Evolutionary conservation across 441 rosid genomes (phyloP), one percentile per base, ranked within the genome.

Genomic region (Biscutella auriculata): DNA sequence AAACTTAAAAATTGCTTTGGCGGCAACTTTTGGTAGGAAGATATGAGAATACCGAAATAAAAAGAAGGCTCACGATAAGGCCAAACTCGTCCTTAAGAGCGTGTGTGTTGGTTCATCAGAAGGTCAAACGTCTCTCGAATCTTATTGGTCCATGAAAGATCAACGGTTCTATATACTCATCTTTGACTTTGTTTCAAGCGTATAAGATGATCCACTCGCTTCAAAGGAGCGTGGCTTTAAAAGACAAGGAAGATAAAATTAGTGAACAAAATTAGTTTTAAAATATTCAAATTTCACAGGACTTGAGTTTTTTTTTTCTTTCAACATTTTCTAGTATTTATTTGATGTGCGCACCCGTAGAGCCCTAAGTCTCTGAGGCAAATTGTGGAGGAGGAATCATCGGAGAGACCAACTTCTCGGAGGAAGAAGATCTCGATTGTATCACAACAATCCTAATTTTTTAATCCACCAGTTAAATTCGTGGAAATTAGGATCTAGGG

Each of bases 21-120:
- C 72, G 73, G 74, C 77, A 72, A 77, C 25, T 62, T 56, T 69
- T 63, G 66, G 50, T 34, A 48, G 33, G 35, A 54, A 48, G 58
- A 58, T 57, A 51, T 56, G 19, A 55, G 27, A 33, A 28, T 55
- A 11, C 4, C 29, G 21, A 44, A 21, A 9, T 10, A 34, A 58
- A 25, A 21, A 4, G 10, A 14, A 32, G 32, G 33, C 26, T 27
- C 27, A 10, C n/a, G 15, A 35, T 1, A 5, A 26, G 21, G 45
- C 54, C 64, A 46, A 5, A 34, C n/a, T 4, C 5, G 23, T 13
- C 54, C 27, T 25, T 44, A 21, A 33, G 14, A 39, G 34, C 19
- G 42, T 14, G 49, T 41, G 29, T 3, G 37, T 26, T 25, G 21
- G n/a, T 1, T 36, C 29, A 2, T 33, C 3, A 7, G 27, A 30